Conservation (phyloP, 176 grass and related monocot genomes). For the Cymbopogon citratus region DNA sequence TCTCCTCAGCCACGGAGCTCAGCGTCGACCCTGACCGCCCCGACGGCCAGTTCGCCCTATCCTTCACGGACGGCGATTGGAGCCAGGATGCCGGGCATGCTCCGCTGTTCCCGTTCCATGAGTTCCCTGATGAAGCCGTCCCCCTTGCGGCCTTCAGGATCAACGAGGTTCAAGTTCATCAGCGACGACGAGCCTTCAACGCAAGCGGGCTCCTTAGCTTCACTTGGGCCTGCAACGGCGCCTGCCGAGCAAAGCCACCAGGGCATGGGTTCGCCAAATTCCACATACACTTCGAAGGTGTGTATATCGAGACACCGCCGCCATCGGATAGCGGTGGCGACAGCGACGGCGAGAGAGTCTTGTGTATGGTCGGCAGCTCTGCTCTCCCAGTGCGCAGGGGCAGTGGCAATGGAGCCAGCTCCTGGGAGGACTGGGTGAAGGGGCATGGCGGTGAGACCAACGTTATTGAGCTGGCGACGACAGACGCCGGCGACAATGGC, state of each 20-base stretch:
- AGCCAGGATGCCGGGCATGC: background rate
- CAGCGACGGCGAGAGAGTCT: slow-evolving; percentile 33
- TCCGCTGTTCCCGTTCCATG: background rate
- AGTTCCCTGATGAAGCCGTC: background rate
- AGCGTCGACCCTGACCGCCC: background rate
- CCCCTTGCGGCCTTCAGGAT: slow-evolving; percentile 39
- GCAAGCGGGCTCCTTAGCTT: slow-evolving; percentile 55
- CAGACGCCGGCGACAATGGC: background rate
- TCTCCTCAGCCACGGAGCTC: background rate
- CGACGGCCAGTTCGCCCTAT: background rate
- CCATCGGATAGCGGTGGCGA: background rate
- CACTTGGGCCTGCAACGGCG: slow-evolving; percentile 34
- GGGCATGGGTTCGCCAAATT: slow-evolving; percentile 36
- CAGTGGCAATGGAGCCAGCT: background rate
- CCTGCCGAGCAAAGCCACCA: background rate
- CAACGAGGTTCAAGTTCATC: slow-evolving; percentile 8
- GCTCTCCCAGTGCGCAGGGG: slow-evolving; percentile 28
- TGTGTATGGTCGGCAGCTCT: slow-evolving; percentile 67
- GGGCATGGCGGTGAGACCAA: slow-evolving; percentile 1
- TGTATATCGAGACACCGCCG: slow-evolving; percentile 42
- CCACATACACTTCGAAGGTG: slow-evolving; percentile 50
- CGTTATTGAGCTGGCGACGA: slow-evolving; percentile 21
- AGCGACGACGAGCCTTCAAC: slow-evolving; percentile 44
- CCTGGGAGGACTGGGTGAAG: slow-evolving; percentile 38
- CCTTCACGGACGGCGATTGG: slow-evolving; percentile 9